These are phyloP conservation scores for Cryphonectria radicalis DNA, from an alignment of 2,329 filamentous ascomycete genomes.

Conservation along the genomic window DNA sequence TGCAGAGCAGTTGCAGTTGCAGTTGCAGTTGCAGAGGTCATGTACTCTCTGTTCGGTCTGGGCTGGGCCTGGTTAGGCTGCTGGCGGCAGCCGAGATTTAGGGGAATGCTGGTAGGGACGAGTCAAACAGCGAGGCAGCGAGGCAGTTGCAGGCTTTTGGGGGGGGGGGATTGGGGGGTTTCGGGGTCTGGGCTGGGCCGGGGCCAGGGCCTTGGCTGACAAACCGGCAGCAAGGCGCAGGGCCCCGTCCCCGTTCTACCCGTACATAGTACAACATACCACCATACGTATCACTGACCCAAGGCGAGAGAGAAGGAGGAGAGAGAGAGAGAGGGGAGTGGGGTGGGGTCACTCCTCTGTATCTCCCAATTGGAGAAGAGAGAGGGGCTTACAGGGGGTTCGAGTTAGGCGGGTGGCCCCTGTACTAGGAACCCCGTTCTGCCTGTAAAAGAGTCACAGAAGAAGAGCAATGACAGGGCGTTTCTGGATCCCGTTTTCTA, in stretches of 20 bases:
- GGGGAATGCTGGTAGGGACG: neutral
- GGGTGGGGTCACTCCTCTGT: neutral
- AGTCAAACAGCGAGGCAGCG: neutral
- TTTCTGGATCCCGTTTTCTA: too few relatives aligned
- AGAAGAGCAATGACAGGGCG: neutral
- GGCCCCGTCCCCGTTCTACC: neutral
- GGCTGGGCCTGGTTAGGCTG: neutral
- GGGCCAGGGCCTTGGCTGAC: neutral
- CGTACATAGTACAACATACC: too few relatives aligned
- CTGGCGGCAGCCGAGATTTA: neutral
- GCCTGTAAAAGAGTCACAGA: too few relatives aligned
- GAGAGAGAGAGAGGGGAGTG: neutral
- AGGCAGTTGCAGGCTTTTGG: neutral
- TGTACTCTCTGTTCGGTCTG: neutral
- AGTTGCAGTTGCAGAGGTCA: neutral
- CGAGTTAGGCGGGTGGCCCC: neutral
- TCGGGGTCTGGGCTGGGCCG: too few relatives aligned
- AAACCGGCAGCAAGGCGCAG: neutral
- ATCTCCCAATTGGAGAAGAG: neutral
- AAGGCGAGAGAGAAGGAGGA: neutral
- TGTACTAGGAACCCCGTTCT: neutral
- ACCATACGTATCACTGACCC: neutral
- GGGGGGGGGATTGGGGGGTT: too few relatives aligned
- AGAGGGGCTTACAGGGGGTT: neutral
- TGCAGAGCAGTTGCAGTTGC: neutral